Evolutionary conservation across 208 protist genomes (phyloP), one percentile per base, ranked within the genome.

Genomic region (Wallacemonas sp.): DNA sequence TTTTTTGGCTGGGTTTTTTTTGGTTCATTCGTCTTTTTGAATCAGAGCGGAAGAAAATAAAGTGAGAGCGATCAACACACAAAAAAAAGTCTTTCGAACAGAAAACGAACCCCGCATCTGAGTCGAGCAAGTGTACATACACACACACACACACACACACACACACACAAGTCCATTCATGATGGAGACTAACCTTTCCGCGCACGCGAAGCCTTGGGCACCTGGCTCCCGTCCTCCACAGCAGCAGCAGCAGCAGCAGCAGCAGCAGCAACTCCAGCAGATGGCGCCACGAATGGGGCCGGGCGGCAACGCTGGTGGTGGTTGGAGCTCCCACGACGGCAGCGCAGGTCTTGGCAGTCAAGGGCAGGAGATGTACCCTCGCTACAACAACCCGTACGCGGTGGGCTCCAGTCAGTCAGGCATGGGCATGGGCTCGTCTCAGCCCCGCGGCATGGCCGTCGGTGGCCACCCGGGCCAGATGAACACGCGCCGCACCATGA

Each of bases 161-260:
- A 14, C 9, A 41, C 36, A 17, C 36, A 14, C 14, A 14, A 41
- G 14, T 41, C 6, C 36, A 41, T 14, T 26, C 55, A 74, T 62
- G 56, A 77, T 79, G 65, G 69, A 55, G 8, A 82, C 80, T 8
- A 89, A 80, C 27, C 72, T 86, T 27, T 84, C 68, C 63, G 74
- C 75, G 1, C 54, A 83, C 54, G 83, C 83, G 8, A 85, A 86
- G 65, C 81, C 83, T 23, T 93, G 86, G 86, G 72, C 74, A 56
- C 82, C 86, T 0, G 49, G 62, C 30, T 32, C 36, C 38, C 46
- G 64, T 19, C 63, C 52, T 23, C 54, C 14, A 9, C 61, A 36
- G 33, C 34, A 68, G 60, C 57, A 54, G 34, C 65, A 62, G 26
- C 39, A 33, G 19, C 72, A 39, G 19, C n/a, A n/a, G n/a, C 61